phyloP scores from a whole-genome alignment of 2,329 filamentous ascomycete species.

The Colletotrichum sp. region DNA sequence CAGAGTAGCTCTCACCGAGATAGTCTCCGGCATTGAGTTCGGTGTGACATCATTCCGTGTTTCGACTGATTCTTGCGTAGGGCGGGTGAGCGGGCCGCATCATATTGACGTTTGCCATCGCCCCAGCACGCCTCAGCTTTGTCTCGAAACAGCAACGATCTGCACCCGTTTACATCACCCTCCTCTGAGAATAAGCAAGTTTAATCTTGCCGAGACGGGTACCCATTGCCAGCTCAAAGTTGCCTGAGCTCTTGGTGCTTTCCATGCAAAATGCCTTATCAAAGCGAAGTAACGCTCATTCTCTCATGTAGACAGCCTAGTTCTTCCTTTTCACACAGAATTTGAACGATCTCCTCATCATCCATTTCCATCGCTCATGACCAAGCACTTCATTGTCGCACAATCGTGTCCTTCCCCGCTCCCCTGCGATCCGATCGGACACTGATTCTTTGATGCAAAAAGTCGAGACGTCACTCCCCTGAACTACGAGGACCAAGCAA shows the following conservation, averaged over 20 bases:
- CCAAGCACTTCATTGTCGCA: background rate
- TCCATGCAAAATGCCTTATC: background rate
- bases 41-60: slow-evolving; percentile 17
- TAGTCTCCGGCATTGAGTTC: background rate
- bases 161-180: slow-evolving; percentile 11
- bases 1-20: background rate
- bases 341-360: background rate
- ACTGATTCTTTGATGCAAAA: background rate
- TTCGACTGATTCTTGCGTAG: background rate
- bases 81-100: background rate
- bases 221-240: background rate
- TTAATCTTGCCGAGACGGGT: slow-evolving; percentile 4
- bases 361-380: background rate
- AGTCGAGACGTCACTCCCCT: background rate
- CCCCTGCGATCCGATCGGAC: background rate
- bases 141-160: background rate
- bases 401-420: background rate
- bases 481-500: background rate
- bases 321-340: background rate
- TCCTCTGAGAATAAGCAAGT: background rate
- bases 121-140: background rate
- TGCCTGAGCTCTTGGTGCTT: background rate
- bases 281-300: background rate
- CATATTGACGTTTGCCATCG: slow-evolving; percentile 16
- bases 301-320: background rate